Percentiles rank a stretch among this genome's conserved stretches.
phyloP scores from a whole-genome alignment of 345 rosid species.

The Boechera divaricarpa region DNA sequence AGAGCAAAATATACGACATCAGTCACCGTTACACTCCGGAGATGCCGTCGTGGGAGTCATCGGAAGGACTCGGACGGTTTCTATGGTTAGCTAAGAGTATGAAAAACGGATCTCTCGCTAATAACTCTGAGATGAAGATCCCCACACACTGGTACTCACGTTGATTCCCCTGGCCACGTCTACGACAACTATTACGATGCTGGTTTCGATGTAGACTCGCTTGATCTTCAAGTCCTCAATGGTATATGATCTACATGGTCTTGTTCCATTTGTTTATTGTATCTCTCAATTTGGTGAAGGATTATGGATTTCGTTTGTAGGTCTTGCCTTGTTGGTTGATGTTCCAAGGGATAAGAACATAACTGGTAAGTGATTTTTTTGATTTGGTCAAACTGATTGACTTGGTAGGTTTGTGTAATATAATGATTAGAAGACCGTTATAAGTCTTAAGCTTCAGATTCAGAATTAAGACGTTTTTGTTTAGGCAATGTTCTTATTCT shows the following conservation, averaged over 20 bases:
- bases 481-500: background rate
- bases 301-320: slow-evolving; percentile 37
- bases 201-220: slow-evolving; percentile 87
- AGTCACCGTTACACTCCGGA: slow-evolving; percentile 65
- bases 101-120: slow-evolving; percentile 83
- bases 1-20: slow-evolving; percentile 76
- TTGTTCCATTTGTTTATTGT: background rate
- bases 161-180: slow-evolving; percentile 89
- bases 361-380: slow-evolving; percentile 52
- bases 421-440: background rate
- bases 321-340: slow-evolving; percentile 64
- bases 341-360: slow-evolving; percentile 62
- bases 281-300: background rate
- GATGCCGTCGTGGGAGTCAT: slow-evolving; percentile 59
- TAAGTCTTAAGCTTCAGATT: background rate
- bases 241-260: slow-evolving; percentile 44
- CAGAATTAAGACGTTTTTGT: background rate
- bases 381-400: background rate
- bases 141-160: slow-evolving; percentile 87
- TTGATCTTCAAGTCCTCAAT: slow-evolving; percentile 70
- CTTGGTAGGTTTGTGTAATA: background rate
- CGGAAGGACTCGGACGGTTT: slow-evolving; percentile 63
- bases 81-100: slow-evolving; percentile 76
- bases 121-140: slow-evolving; percentile 76
- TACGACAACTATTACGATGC: slow-evolving; percentile 80